Evolutionary conservation across 2,329 filamentous ascomycete species (phyloP).

Genomic region (Aspergillus costaricaensis): DNA sequence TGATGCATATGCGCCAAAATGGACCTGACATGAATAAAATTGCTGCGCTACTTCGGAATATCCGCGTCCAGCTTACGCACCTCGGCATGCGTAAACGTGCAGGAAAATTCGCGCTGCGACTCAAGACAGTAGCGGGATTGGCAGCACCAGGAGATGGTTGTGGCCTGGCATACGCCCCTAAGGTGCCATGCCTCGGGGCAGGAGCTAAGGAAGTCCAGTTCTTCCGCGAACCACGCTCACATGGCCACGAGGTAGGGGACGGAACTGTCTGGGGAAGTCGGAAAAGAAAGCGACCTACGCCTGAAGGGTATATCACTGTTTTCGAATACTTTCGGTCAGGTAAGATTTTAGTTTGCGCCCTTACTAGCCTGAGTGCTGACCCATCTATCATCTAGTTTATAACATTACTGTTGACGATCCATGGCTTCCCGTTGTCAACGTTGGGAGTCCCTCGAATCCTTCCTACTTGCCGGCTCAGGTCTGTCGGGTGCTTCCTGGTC

Average conservation of each 20-base stretch:
- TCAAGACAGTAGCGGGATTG: conserved; percentile 1
- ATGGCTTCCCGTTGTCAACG: conserved; percentile 62
- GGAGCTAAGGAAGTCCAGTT: conserved; percentile 8
- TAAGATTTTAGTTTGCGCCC: conserved; percentile 2
- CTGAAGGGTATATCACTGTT: conserved; percentile 22
- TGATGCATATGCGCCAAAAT: not conserved
- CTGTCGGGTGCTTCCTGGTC: conserved; percentile 62
- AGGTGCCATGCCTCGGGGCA: not conserved
- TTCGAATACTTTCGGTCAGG: conserved; percentile 23
- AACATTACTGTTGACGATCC: conserved; percentile 33
- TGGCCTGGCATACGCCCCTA: not conserved
- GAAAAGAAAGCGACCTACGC: not conserved
- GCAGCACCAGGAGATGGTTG: conserved; percentile 4
- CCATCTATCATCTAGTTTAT: conserved; percentile 30
- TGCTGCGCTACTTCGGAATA: not conserved
- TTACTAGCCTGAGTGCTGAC: not conserved
- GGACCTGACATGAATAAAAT: not conserved
- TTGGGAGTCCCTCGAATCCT: conserved; percentile 58
- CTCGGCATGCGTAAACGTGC: not conserved
- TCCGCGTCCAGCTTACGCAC: not conserved
- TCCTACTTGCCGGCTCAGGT: conserved; percentile 66
- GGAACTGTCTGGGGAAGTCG: not conserved
- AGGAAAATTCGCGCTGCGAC: not conserved
- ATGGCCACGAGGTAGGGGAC: not conserved
- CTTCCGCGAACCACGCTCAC: not conserved